These are phyloP conservation scores for Ophiostoma piceae DNA, from an alignment of 2,329 filamentous ascomycete genomes.

Conservation along the genomic window DNA sequence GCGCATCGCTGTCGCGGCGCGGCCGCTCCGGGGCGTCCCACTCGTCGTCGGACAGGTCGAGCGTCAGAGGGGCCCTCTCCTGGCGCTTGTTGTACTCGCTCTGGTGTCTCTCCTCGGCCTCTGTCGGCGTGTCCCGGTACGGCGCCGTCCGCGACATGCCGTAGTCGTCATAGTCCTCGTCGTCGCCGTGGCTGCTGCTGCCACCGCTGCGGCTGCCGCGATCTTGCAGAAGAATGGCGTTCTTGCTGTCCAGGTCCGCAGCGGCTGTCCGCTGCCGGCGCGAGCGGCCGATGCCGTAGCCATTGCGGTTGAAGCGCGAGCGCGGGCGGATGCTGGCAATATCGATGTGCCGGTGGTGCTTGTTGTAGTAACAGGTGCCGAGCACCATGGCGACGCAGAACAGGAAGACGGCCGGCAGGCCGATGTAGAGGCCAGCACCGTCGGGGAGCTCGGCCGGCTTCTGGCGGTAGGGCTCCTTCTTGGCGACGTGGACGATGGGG, in stretches of 20 bases:
- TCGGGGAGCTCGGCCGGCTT: conserved; percentile 34
- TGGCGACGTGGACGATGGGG: conserved; percentile 41
- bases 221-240: conserved; percentile 44
- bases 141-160: conserved; percentile 24
- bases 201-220: conserved; percentile 29
- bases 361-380: conserved; percentile 54
- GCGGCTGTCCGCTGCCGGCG: conserved; percentile 35
- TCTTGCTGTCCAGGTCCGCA: conserved; percentile 35
- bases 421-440: conserved; percentile 47
- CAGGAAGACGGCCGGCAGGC: conserved; percentile 47
- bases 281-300: conserved; percentile 40
- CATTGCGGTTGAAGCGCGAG: conserved; percentile 30
- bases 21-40: conserved; percentile 22
- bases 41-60: conserved; percentile 29
- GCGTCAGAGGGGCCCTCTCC: conserved; percentile 25
- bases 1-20: conserved; percentile 43
- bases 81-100: conserved; percentile 15
- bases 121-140: conserved; percentile 29
- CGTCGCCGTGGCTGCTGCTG: conserved; percentile 29
- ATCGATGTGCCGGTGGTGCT: conserved; percentile 45
- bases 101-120: conserved; percentile 5
- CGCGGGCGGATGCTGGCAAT: conserved; percentile 51
- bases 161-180: conserved; percentile 18
- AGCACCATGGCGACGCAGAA: conserved; percentile 45
- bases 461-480: conserved; percentile 34